Base-by-base conservation (phyloP, 148 eudicot species). In the Arctostaphylos glauca region DNA sequence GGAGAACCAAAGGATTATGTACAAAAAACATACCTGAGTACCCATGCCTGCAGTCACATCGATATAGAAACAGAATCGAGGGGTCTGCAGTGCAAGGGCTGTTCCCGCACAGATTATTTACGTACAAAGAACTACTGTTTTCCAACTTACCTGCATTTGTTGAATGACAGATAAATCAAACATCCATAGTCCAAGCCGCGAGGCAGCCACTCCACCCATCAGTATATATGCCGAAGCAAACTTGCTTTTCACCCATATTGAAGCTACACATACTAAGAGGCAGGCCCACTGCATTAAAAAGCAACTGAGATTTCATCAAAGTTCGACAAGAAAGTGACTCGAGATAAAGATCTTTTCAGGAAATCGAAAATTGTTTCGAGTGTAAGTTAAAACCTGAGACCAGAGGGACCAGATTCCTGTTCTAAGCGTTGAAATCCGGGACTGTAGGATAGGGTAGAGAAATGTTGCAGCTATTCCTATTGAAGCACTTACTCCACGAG, bases 361-460 rank as follows among this genome's bases (percentile, higher is more conserved):
- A 56, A 64, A 18, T 47, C 25, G n/a, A 31, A 70, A 5, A 52
- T 47, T 38, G 18, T 13, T 55, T 18, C 14, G 48, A 16, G 52
- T 62, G 70, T 31, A 68, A 41, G 43, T 46, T 58, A 25, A 70
- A 81, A 96, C 98, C 98, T 96, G 98, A 86, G 93, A 92, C 98
- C 98, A 96, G 84, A 94, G 90, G 60, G 98, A 92, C 98, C 98
- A 96, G 78, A 96, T 90, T 81, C 98, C 98, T 18, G 98, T 93
- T 80, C 98, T 87, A 47, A 94, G 89, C 16, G 93, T 90, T 49
- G 95, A 90, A 71, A 94, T 90, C 12, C 84, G 91, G 62, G 95
- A 91, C 80, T 94, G 90, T 52, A 96, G 50, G 46, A 92, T 46
- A 5, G 98, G 98, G 86, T 94, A 96, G 56, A 89, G 60, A 86